A percentile compares a stretch with the other conserved stretches of the same genome.
phyloP scores from a whole-genome alignment of 2,329 filamentous ascomycete genomes.

The Rutstroemia sp. region DNA sequence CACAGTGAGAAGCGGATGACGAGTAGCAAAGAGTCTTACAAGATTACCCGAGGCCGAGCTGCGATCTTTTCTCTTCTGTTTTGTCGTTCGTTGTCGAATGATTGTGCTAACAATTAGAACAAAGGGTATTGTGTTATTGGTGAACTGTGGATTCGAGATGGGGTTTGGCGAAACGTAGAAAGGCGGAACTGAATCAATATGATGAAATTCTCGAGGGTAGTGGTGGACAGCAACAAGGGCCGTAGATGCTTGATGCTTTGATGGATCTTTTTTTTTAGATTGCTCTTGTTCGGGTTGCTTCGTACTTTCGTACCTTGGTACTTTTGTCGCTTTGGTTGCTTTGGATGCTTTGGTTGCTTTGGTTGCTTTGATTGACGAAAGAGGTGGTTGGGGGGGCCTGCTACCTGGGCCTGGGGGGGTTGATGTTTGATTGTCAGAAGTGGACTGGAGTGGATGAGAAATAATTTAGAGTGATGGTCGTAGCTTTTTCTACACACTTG shows the following conservation, averaged over 20 bases:
- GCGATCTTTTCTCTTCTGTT: not conserved
- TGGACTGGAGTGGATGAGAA: not conserved
- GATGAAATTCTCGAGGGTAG: too few relatives aligned
- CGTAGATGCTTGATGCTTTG: too few relatives aligned
- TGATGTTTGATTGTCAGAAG: not conserved
- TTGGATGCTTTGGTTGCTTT: not conserved
- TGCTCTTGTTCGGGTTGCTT: not conserved
- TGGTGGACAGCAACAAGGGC: too few relatives aligned
- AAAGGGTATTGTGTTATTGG: not conserved
- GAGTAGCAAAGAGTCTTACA: not conserved
- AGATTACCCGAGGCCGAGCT: not conserved
- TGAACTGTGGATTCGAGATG: too few relatives aligned
- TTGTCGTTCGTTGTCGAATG: not conserved
- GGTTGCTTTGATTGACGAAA: not conserved
- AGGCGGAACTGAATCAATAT: too few relatives aligned
- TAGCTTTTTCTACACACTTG: not conserved
- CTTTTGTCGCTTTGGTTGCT: not conserved
- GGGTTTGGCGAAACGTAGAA: too few relatives aligned
- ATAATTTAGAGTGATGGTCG: not conserved
- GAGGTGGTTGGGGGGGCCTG: not conserved
- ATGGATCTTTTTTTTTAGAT: not conserved
- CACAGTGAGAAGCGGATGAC: not conserved
- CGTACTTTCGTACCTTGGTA: not conserved
- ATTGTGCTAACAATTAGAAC: not conserved
- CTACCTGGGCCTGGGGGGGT: not conserved